Base-by-base conservation (phyloP, 2,329 filamentous ascomycete species). In the Fusarium nodosum region DNA sequence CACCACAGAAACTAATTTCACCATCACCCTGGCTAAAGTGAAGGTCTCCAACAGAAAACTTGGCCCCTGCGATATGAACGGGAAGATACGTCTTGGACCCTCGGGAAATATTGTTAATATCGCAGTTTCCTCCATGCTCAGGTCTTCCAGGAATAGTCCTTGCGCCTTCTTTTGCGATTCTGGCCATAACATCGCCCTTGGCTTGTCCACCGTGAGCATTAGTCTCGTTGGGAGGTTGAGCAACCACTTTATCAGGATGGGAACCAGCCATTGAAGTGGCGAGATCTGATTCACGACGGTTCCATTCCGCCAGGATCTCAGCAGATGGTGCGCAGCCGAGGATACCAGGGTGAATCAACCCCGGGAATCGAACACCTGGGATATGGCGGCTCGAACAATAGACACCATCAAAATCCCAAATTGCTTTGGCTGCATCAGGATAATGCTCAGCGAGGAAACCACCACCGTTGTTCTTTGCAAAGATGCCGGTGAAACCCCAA, bases 1-100 rank as follows among this genome's bases (percentile, higher is more conserved):
- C 94, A 22, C 91, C 91, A 69, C 91, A 94, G 77, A 94, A 97
- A 4, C 90, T 93, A 63, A 97, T 97, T 77, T 97, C 94, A 9
- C 94, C 94, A 76, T 97, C 94, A 11, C 94, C 94, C 80, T 97
- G 92, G 6, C 88, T 90, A 79, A 96, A 97, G 79, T 97, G 93
- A 36, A 97, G 81, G 77, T 97, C 94, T 15, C 94, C 94, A 1
- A 97, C 94, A 44, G 88, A 92, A 80, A 97, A 97, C 76, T 97
- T 97, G 45, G 94, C 94, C 0, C 94, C 94, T 0, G 86, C 81
- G 7, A 97, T 93, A 74, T 97, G 94, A 0, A 97, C 91, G 0
- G 94, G 94, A 1, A 97, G 85, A 77, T 94, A 97, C 0, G 97
- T 92, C 76, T 94, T 95, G 60, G 86, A 90, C 3, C 93, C 93